phyloP scores from a whole-genome alignment of 371 early-diverging fungal genomes.

The Mucor circinelloides region DNA sequence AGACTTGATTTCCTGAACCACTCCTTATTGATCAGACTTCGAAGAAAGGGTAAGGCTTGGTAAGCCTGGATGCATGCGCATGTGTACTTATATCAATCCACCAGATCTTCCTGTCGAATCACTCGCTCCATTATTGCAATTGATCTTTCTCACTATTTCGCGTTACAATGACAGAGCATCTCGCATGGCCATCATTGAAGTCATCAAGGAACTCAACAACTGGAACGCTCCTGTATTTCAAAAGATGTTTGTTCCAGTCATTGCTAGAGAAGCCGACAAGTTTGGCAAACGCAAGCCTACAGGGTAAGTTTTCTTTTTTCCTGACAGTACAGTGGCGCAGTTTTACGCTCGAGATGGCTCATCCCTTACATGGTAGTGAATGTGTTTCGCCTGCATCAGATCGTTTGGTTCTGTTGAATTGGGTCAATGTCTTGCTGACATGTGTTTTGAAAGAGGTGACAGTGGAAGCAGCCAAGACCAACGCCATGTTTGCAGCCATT shows the following conservation, averaged over 20 bases:
- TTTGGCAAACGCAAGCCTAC: conserved; percentile 52
- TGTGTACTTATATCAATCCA: not conserved
- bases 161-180: conserved; percentile 69
- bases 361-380: conserved; percentile 21
- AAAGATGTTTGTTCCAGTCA: conserved; percentile 53
- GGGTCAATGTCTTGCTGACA: conserved; percentile 56
- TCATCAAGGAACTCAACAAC: conserved; percentile 59
- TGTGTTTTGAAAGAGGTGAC: conserved; percentile 35
- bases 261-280: conserved; percentile 58
- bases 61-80: no score
- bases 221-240: conserved; percentile 65
- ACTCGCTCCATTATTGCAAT: conserved; percentile 55
- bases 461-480: conserved; percentile 22
- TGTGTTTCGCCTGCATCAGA: conserved; percentile 55
- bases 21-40: conserved; percentile 57
- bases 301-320: conserved; percentile 35
- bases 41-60: conserved; percentile 66
- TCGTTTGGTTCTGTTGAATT: conserved; percentile 63
- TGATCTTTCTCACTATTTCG: conserved; percentile 60
- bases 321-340: conserved; percentile 17
- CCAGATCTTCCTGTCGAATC: conserved; percentile 62
- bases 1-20: conserved; percentile 61
- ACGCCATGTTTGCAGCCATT: conserved; percentile 33
- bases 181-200: conserved; percentile 60
- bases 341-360: not conserved